Conservation (phyloP, 2,329 filamentous ascomycete genomes). For the Mycosphaerella arachidis region DNA sequence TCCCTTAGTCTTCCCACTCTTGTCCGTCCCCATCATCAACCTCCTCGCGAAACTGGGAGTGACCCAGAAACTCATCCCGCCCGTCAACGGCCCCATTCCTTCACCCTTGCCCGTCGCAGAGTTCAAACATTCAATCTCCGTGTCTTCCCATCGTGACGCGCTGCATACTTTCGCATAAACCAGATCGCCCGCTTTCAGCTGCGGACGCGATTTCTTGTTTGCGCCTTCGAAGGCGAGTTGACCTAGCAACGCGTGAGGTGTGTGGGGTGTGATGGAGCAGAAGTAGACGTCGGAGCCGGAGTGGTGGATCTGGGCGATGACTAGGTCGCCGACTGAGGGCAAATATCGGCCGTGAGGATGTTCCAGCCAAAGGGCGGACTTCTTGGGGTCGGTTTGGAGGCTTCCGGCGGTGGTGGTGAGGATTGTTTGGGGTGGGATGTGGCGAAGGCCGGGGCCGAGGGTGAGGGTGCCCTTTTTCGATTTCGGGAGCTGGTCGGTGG, state of each 20-base stretch:
- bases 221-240: constrained; percentile 91
- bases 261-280: constrained; percentile 66
- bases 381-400: constrained; percentile 63
- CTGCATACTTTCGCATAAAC: constrained; percentile 83
- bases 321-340: constrained; percentile 74
- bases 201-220: constrained; percentile 83
- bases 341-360: constrained; percentile 68
- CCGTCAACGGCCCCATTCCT: constrained; percentile 75
- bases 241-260: constrained; percentile 64
- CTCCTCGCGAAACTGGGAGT: constrained; percentile 78
- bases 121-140: constrained; percentile 86
- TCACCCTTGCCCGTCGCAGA: constrained; percentile 82
- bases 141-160: constrained; percentile 76
- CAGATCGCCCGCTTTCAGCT: constrained; percentile 67
- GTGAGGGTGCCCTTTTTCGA: constrained; percentile 64
- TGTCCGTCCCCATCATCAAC: constrained; percentile 58
- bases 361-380: constrained; percentile 76
- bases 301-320: constrained; percentile 80
- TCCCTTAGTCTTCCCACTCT: constrained; percentile 44
- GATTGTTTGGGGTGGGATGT: constrained; percentile 72
- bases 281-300: constrained; percentile 73
- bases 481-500: constrained; percentile 61
- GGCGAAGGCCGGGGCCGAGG: constrained; percentile 76
- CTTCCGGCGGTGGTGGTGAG: constrained; percentile 64
- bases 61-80: constrained; percentile 81